Evolutionary conservation across 176 grass and related monocot species (phyloP).

Genomic region (Canna indica): DNA sequence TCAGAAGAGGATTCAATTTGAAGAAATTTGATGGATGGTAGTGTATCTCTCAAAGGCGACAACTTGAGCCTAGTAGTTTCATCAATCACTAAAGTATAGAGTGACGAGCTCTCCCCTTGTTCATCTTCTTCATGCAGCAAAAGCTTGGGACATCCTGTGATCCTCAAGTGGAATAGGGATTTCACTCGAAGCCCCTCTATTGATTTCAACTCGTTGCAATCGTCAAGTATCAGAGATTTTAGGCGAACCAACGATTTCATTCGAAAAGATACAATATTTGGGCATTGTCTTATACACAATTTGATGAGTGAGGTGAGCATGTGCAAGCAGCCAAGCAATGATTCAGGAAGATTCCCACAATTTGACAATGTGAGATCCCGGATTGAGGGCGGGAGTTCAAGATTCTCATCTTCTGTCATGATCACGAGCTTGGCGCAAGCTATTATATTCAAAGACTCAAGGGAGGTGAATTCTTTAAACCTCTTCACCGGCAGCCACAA

Average conservation of each 20-base stretch:
- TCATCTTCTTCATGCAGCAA: neutral
- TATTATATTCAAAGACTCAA: neutral
- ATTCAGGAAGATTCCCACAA: slow-evolving; percentile 15
- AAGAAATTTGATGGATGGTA: neutral
- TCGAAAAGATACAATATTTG: neutral
- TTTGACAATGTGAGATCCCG: neutral
- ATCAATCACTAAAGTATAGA: neutral
- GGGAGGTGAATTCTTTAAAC: neutral
- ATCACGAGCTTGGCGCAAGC: neutral
- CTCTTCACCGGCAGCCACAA: too few relatives aligned
- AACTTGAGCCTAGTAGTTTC: slow-evolving; percentile 1
- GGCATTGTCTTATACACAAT: neutral
- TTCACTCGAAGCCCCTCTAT: neutral
- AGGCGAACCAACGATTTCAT: neutral
- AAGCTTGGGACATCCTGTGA: slow-evolving; percentile 17
- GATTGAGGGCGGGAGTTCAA: slow-evolving; percentile 19
- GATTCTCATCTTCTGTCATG: neutral
- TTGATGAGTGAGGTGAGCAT: slow-evolving; percentile 5
- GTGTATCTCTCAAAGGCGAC: slow-evolving; percentile 10
- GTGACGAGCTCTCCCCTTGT: neutral
- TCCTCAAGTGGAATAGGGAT: neutral
- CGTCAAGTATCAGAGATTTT: neutral
- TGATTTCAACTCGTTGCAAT: slow-evolving; percentile 12
- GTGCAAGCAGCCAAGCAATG: slow-evolving; percentile 18
- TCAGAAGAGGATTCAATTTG: neutral